phyloP scores from a whole-genome alignment of 2,329 filamentous ascomycete genomes.

The Arthrobotrys megalospora region DNA sequence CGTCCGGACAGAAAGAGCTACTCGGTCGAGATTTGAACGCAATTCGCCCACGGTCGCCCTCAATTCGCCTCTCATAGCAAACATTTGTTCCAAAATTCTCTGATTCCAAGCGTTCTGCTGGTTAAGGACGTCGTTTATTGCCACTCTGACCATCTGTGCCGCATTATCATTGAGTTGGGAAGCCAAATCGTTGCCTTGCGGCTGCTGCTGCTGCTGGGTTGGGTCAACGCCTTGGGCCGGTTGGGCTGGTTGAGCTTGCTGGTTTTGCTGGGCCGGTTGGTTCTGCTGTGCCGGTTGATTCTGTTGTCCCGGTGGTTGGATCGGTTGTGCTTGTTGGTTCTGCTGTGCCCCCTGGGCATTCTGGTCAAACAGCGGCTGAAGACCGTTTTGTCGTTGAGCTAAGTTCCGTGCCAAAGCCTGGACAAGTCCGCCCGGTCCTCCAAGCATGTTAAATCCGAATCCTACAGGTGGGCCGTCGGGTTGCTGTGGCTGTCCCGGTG shows the following conservation, averaged over 20 bases:
- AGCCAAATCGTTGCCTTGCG: not conserved
- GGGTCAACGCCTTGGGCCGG: not conserved
- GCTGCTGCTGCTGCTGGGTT: not conserved
- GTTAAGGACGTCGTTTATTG: slow-evolving; percentile 28
- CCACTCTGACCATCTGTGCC: slow-evolving; percentile 12
- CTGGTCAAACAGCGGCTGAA: slow-evolving; percentile 21
- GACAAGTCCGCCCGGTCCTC: slow-evolving; percentile 34
- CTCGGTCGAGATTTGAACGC: too few species aligned
- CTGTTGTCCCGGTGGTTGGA: slow-evolving; percentile 1
- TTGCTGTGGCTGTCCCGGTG: slow-evolving; percentile 20
- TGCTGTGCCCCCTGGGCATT: slow-evolving; percentile 23
- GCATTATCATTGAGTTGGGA: slow-evolving; percentile 22
- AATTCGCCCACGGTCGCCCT: not conserved
- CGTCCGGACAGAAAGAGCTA: not conserved
- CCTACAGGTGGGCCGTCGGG: slow-evolving; percentile 15
- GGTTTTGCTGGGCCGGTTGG: not conserved
- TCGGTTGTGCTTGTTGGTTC: slow-evolving; percentile 2
- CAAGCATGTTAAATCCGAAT: slow-evolving; percentile 39
- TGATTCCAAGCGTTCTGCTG: slow-evolving; percentile 39
- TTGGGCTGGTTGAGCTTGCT: not conserved
- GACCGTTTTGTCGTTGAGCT: slow-evolving; percentile 33
- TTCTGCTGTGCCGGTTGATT: not conserved
- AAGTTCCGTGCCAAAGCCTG: slow-evolving; percentile 39
- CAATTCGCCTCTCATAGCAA: slow-evolving; percentile 15
- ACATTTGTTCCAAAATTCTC: slow-evolving; percentile 28